Base-by-base conservation (phyloP, 1,139 yeast genomes). In the Kodamaea arcana region DNA sequence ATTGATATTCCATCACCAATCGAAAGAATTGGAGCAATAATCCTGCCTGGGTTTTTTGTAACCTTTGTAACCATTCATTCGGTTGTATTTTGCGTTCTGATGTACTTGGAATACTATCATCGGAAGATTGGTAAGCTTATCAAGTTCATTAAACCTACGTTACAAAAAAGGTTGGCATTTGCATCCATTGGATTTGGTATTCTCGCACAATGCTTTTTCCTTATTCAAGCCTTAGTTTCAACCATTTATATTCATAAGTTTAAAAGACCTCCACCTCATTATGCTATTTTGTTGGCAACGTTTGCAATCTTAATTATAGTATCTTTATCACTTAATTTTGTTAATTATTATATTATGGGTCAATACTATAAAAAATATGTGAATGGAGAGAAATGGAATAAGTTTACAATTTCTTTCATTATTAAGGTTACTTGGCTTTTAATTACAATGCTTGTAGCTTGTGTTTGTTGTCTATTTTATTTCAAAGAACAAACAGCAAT, bases 281-380 rank as follows among this genome's bases (percentile, higher is more conserved):
- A 58, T 35, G 56, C 54, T 6, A 36, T 47, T 3, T 42, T 56
- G 29, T 49, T 58, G 34, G 62, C 62, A 6, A 49, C 52, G 4
- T 58, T 58, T 43, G 62, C 57, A 3, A 47, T 57, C 15, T 48
- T 57, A 32, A 39, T 46, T 11, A 44, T 46, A 47, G 31, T 43
- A 3, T 46, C 48, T 4, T 40, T 46, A 27, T 41, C 58, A 3
- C 48, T 57, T 27, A 57, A 57, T 41, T 58, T 58, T 42, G 50
- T 52, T 37, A 57, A 58, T 39, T 58, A 58, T 39, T 58, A 56
- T 42, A 57, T 58, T 34, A 56, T 57, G 62, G 63, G 62, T 16
- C 61, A 56, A 39, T 58, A 57, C 41, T 57, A 56, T 41, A 44
- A 49, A 23, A 54, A 55, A 37, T 58, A 56, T 33, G 63, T 56